Percentiles rank a stretch among this genome's conserved stretches.
phyloP scores from a whole-genome alignment of 495 filamentous ascomycete species.

The Polyplosphaeria fusca region DNA sequence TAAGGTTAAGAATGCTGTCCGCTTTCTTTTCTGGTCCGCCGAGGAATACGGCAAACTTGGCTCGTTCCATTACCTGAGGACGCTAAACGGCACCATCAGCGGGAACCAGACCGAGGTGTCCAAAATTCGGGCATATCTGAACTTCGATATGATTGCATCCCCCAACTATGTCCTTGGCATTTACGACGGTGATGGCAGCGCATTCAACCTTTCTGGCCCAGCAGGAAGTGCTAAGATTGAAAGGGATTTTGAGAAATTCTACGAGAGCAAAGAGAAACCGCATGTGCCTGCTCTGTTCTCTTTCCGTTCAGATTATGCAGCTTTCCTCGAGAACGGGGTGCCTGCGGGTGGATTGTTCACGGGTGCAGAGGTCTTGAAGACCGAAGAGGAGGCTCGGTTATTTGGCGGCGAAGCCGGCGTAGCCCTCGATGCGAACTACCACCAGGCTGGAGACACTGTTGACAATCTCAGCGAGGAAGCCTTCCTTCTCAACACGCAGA shows the following conservation, averaged over 20 bases:
- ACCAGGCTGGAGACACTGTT: constrained; percentile 56
- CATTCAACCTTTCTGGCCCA: constrained; percentile 62
- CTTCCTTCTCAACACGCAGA: constrained; percentile 59
- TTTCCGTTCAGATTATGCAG: constrained; percentile 67
- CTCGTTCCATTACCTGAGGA: constrained; percentile 56
- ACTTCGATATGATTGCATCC: constrained; percentile 79
- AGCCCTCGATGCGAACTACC: constrained; percentile 63
- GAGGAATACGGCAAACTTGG: constrained; percentile 68
- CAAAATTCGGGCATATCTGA: constrained; percentile 66
- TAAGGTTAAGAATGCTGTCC: constrained; percentile 61
- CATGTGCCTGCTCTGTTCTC: constrained; percentile 55
- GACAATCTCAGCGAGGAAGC: constrained; percentile 59
- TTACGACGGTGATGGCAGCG: constrained; percentile 68
- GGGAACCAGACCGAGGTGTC: constrained; percentile 46
- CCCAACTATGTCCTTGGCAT: constrained; percentile 68
- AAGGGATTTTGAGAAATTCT: constrained; percentile 62
- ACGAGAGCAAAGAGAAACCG: constrained; percentile 42
- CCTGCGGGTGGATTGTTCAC: constrained; percentile 67
- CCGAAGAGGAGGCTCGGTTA: constrained; percentile 51
- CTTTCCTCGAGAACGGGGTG: constrained; percentile 63
- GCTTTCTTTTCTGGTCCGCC: constrained; percentile 67
- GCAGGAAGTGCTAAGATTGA: constrained; percentile 62
- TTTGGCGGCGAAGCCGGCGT: constrained; percentile 63
- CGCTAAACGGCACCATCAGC: constrained; percentile 35
- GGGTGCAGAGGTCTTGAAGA: constrained; percentile 67